Percentiles rank a stretch among this genome's conserved stretches.
These are phyloP conservation scores for Uncinocarpus reesii DNA, from an alignment of 2,329 filamentous ascomycete genomes.

Conservation along the genomic window DNA sequence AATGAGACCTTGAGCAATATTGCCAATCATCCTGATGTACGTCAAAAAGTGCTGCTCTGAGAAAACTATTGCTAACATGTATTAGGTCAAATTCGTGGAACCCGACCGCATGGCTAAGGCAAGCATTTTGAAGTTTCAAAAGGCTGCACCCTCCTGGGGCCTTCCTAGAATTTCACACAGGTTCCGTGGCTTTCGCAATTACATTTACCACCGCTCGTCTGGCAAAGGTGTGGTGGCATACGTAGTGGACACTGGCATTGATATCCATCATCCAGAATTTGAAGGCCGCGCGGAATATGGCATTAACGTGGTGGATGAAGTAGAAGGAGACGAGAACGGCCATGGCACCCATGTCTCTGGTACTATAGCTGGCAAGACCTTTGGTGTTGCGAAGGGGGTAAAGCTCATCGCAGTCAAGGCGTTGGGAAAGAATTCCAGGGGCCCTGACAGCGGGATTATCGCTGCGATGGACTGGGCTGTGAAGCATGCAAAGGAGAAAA, in stretches of 20 bases:
- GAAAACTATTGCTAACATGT: too few relatives aligned
- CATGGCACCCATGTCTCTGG: constrained; percentile 35
- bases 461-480: constrained; percentile 40
- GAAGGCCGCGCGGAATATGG: constrained; percentile 30
- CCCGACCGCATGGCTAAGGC: constrained; percentile 4
- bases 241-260: constrained; percentile 32
- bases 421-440: constrained; percentile 32
- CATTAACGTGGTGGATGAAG: constrained; percentile 24
- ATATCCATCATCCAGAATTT: constrained; percentile 28
- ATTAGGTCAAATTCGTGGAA: constrained; percentile 14
- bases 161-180: constrained; percentile 28
- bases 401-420: constrained; percentile 41
- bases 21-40: constrained; percentile 8
- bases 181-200: constrained; percentile 20
- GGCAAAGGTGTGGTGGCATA: constrained; percentile 30
- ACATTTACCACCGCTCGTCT: constrained; percentile 30
- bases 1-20: constrained; percentile 13
- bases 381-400: constrained; percentile 32
- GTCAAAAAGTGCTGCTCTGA: too few relatives aligned
- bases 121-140: constrained; percentile 14
- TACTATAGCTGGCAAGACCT: constrained; percentile 28
- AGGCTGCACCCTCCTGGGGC: constrained; percentile 26
- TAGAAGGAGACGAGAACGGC: constrained; percentile 23
- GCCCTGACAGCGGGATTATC: constrained; percentile 39
- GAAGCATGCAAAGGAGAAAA: constrained; percentile 25